phyloP scores from a whole-genome alignment of 2,329 filamentous ascomycete genomes.

The Fusarium burgessii region DNA sequence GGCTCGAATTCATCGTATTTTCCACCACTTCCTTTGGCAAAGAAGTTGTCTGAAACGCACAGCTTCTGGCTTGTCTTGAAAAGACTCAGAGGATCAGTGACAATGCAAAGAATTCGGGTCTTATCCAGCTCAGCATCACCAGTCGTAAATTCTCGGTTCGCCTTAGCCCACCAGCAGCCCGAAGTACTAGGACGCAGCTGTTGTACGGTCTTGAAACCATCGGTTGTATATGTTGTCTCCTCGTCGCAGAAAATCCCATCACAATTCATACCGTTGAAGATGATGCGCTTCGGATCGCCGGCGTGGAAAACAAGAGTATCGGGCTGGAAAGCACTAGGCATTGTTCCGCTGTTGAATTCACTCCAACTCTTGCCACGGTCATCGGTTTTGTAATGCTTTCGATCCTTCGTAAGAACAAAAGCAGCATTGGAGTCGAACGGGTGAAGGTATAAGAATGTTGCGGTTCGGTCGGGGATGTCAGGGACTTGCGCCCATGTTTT shows the following conservation, averaged over 20 bases:
- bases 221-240: slow-evolving; percentile 78
- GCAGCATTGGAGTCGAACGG: slow-evolving; percentile 82
- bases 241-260: slow-evolving; percentile 72
- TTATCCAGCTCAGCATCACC: slow-evolving; percentile 74
- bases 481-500: slow-evolving; percentile 77
- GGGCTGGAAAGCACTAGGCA: slow-evolving; percentile 65
- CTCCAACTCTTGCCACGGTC: slow-evolving; percentile 87
- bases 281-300: slow-evolving; percentile 82
- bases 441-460: slow-evolving; percentile 77
- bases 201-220: slow-evolving; percentile 82
- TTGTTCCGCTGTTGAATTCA: slow-evolving; percentile 73
- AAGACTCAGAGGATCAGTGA: slow-evolving; percentile 77
- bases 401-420: slow-evolving; percentile 78
- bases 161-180: slow-evolving; percentile 90
- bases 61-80: slow-evolving; percentile 81
- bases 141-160: slow-evolving; percentile 77
- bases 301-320: slow-evolving; percentile 81
- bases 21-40: slow-evolving; percentile 62
- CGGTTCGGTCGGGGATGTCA: slow-evolving; percentile 72
- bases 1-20: slow-evolving; percentile 77
- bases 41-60: slow-evolving; percentile 86
- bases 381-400: slow-evolving; percentile 83
- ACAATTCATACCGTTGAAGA: slow-evolving; percentile 84
- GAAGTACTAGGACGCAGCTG: slow-evolving; percentile 75
- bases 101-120: slow-evolving; percentile 83